Evolutionary conservation across 345 rosid genomes (phyloP), one percentile per base, ranked within the genome.

Genomic region (Erysimum cheiranthoides): DNA sequence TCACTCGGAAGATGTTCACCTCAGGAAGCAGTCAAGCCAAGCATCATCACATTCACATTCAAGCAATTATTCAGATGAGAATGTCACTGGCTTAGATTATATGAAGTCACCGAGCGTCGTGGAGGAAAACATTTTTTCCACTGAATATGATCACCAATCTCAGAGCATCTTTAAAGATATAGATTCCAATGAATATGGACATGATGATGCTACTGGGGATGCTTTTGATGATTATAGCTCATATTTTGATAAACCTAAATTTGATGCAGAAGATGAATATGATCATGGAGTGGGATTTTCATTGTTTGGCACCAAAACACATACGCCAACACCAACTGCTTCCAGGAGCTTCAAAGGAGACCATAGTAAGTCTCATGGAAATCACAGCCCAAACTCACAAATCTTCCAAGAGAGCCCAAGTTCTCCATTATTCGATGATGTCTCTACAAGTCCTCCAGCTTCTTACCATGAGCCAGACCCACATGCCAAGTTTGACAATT

Each of bases 181-280:
- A 66, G 74, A 68, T 68, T 27, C 63, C 10, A 62, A 53, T 71
- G 87, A 78, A 60, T 35, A 66, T 60, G 58, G 64, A 21, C 77
- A 56, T 57, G 77, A 81, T 70, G 74, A 82, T 39, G 78, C 57
- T 47, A 18, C 57, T 51, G 45, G 30, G 53, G 66, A 46, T 13
- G 72, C 82, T 78, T 92, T 85, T 78, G 97, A 94, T 78, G 87
- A 89, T 79, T 87, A 79, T 79, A 83, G 78, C 45, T 93, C 87
- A 53, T 90, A 84, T 75, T 81, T 79, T 5, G 43, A 66, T 66
- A 82, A 71, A 34, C 63, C 65, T 76, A 77, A 75, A 27, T 83
- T 86, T 52, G 85, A 85, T 51, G 49, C 49, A 2, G 80, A 82
- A 66, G 82, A 71, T 59, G 77, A 78, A n/a, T 21, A 49, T 31